Evolutionary conservation across 2,329 filamentous ascomycete genomes (phyloP), one percentile per base, ranked within the genome.

Genomic region (Neofusicoccum ribis): DNA sequence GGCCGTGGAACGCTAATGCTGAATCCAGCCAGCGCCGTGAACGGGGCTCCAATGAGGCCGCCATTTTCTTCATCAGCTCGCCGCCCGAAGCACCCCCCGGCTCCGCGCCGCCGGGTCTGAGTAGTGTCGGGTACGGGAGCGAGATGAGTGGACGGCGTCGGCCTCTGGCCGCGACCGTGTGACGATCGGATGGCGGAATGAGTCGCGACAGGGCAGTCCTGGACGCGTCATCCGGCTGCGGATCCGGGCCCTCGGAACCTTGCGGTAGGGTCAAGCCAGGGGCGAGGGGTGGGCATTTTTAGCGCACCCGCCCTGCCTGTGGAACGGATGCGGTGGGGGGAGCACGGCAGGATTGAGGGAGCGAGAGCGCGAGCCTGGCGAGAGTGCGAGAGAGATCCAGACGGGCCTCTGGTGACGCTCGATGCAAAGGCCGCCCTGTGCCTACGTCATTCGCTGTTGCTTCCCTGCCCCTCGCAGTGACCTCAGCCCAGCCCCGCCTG

Each of bases 151-250:
- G 17, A 49, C 27, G 27, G 20, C 46, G 20, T 23, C 14, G 23
- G 46, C 46, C 27, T 31, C 6, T 31, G 27, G 27, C 27, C 27
- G 27, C 27, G 27, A 31, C 27, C 27, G 27, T 31, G 27, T 7
- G 27, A 31, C 27, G 27, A 31, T 31, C 27, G 27, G 27, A 31
- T 31, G 27, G 27, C 27, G 27, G 27, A 31, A 31, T 31, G 27
- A 31, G 27, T 31, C 27, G 27, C 6, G 34, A 41, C 34, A 54
- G 51, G 51, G 36, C 52, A 43, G 37, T 36, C 52, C 52, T 52
- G 49, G 34, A 56, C 52, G 20, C 52, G 52, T 56, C 52, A 56
- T 56, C 52, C 50, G 34, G 31, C 50, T 37, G 31, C 47, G 31
- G 17, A 8, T 54, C 50, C 31, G 31, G 34, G 34, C 14, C 34